Evolutionary conservation across 257 asterid genomes (phyloP).

Genomic region (Fraxinus anomala): DNA sequence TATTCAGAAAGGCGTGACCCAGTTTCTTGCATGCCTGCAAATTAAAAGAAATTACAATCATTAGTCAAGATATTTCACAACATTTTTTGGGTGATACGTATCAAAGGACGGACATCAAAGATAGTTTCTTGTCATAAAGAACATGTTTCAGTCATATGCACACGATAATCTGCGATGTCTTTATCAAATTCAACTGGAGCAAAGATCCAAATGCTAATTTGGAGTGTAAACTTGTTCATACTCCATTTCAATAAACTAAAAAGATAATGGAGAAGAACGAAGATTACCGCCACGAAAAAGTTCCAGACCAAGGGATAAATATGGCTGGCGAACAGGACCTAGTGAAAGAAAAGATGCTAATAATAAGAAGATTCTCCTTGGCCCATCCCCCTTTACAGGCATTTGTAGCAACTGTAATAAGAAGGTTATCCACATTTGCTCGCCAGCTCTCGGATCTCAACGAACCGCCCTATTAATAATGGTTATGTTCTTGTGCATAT

Average conservation of each 20-base stretch:
- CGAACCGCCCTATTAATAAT: no score
- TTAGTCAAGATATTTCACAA: not conserved
- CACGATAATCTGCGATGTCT: not conserved
- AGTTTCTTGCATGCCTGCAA: no score
- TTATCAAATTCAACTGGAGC: not conserved
- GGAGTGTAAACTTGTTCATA: not conserved
- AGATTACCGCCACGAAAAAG: slow-evolving; percentile 64
- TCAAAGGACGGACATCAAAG: no score
- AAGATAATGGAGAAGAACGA: slow-evolving; percentile 15
- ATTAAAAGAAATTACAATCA: not conserved
- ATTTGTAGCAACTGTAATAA: slow-evolving; percentile 60
- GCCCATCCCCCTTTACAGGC: slow-evolving; percentile 32
- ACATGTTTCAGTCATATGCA: not conserved
- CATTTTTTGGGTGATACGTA: not conserved
- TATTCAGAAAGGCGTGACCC: no score
- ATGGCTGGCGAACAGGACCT: slow-evolving; percentile 60
- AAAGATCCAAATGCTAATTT: not conserved
- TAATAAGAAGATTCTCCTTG: slow-evolving; percentile 60
- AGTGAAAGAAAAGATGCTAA: slow-evolving; percentile 87
- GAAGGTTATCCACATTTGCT: slow-evolving; percentile 71
- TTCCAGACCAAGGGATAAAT: slow-evolving; percentile 62
- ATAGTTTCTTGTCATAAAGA: no score
- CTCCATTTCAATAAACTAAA: not conserved
- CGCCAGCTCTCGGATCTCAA: no score
- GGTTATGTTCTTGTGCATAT: no score